Conservation (phyloP, 192 early-diverging fungal species). For the Allomyces javanicus region DNA sequence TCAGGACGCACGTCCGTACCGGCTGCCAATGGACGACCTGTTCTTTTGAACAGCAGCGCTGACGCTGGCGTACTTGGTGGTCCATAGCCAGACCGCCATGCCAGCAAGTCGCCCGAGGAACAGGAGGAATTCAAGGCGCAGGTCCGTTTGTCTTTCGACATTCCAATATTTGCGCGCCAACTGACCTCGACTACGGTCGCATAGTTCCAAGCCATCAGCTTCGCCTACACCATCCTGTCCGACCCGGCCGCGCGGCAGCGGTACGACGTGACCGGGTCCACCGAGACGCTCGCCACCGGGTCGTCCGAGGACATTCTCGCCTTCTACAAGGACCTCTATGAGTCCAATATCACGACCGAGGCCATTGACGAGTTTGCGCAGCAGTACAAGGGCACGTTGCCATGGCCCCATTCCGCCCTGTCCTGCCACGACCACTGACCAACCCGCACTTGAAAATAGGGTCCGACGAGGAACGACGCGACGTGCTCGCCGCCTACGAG, state of each 20-base stretch:
- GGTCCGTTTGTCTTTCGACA: background rate
- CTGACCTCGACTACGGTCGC: background rate
- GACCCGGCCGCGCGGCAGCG: background rate
- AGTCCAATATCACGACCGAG: background rate
- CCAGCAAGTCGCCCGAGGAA: background rate
- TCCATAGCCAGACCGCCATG: background rate
- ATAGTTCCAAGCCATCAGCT: background rate
- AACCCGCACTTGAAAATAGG: background rate
- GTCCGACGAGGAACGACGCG: background rate
- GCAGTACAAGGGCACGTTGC: background rate
- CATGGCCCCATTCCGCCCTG: background rate
- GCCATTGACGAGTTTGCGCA: background rate
- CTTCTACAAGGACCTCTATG: background rate
- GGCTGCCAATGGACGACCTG: too few relatives aligned
- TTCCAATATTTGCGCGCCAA: background rate
- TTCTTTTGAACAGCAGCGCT: too few relatives aligned
- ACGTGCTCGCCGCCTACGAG: background rate
- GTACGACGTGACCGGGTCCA: background rate
- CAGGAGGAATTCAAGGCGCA: background rate
- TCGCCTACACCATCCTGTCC: background rate
- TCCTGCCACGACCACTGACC: background rate
- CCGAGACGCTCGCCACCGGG: background rate
- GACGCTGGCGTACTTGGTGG: background rate
- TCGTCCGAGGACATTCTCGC: background rate
- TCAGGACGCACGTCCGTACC: background rate